Evolutionary conservation across 2,329 filamentous ascomycete genomes (phyloP).

Genomic region (Fusarium pseudonygamai): DNA sequence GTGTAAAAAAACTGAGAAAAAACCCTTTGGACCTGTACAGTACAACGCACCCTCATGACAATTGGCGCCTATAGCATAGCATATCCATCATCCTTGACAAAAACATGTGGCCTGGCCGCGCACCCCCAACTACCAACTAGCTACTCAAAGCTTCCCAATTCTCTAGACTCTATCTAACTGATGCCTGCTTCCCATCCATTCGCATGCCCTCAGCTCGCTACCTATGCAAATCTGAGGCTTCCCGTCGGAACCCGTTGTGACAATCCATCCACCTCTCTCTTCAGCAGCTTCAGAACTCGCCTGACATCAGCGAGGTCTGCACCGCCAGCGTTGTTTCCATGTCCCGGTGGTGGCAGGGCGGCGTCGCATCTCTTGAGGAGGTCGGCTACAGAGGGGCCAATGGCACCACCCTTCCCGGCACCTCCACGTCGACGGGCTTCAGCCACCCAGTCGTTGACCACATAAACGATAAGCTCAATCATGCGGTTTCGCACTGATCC

Average conservation of each 20-base stretch:
- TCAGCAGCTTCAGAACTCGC: constrained; percentile 54
- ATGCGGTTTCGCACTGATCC: constrained; percentile 60
- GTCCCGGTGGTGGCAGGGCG: constrained; percentile 52
- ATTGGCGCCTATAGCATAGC: constrained; percentile 44
- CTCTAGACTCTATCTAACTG: constrained; percentile 12
- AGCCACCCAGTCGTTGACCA: constrained; percentile 59
- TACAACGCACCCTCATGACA: constrained; percentile 43
- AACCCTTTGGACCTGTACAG: constrained; percentile 40
- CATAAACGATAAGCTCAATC: constrained; percentile 64
- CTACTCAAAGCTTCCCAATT: constrained; percentile 29
- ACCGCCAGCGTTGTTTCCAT: constrained; percentile 57
- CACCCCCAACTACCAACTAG: constrained; percentile 24
- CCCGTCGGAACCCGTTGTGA: constrained; percentile 54
- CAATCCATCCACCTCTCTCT: constrained; percentile 56
- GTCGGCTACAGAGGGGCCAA: constrained; percentile 58
- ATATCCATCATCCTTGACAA: constrained; percentile 43
- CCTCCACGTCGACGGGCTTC: constrained; percentile 60
- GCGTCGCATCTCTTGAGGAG: constrained; percentile 61
- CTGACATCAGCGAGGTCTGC: constrained; percentile 56
- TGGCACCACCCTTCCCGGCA: constrained; percentile 50
- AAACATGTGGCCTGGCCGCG: constrained; percentile 34
- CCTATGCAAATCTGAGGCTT: constrained; percentile 58
- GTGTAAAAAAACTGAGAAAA: constrained; percentile 23
- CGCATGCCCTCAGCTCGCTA: background rate
- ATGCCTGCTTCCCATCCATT: background rate